Evolutionary conservation across 148 eudicot species (phyloP).

Genomic region (Silene conica): DNA sequence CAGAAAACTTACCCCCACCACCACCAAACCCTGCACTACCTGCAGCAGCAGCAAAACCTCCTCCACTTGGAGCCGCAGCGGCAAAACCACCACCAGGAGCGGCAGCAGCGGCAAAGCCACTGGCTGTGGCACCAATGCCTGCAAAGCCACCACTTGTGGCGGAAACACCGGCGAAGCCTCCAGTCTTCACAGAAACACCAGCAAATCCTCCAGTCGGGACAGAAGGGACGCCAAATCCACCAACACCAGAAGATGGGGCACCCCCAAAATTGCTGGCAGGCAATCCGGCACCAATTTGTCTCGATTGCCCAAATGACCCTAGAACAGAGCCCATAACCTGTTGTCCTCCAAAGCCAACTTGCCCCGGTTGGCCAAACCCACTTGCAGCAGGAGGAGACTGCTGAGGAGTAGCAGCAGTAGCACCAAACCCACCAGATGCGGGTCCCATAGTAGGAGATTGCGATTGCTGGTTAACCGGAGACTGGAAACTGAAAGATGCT

Average conservation of each 20-base stretch:
- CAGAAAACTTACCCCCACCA: constrained; percentile 34
- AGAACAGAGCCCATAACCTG: constrained; percentile 92
- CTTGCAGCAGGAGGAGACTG: constrained; percentile 38
- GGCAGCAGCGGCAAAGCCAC: constrained; percentile 50
- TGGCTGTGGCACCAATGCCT: constrained; percentile 27
- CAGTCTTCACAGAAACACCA: constrained; percentile 23
- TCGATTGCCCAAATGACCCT: constrained; percentile 94
- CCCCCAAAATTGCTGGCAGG: constrained; percentile 40
- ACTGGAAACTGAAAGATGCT: constrained; percentile 75
- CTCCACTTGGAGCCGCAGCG: constrained; percentile 22
- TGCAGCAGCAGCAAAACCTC: constrained; percentile 43
- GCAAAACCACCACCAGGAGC: constrained; percentile 47
- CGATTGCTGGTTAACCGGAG: constrained; percentile 51
- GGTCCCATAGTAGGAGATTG: constrained; percentile 39
- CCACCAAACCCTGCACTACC: constrained; percentile 34
- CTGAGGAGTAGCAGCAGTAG: constrained; percentile 34
- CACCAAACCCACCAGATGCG: constrained; percentile 45
- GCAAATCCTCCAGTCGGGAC: constrained; percentile 27
- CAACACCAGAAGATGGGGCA: constrained; percentile 28
- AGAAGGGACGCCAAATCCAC: constrained; percentile 24
- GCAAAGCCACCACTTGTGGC: constrained; percentile 30
- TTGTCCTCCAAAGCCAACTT: constrained; percentile 67
- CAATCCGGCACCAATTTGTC: constrained; percentile 69
- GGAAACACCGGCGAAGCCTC: constrained; percentile 23
- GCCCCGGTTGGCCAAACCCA: constrained; percentile 77